A percentile compares a stretch with the other conserved stretches of the same genome.
phyloP scores from a whole-genome alignment of 2,329 filamentous ascomycete genomes.

The Pleoardoris graminearum region DNA sequence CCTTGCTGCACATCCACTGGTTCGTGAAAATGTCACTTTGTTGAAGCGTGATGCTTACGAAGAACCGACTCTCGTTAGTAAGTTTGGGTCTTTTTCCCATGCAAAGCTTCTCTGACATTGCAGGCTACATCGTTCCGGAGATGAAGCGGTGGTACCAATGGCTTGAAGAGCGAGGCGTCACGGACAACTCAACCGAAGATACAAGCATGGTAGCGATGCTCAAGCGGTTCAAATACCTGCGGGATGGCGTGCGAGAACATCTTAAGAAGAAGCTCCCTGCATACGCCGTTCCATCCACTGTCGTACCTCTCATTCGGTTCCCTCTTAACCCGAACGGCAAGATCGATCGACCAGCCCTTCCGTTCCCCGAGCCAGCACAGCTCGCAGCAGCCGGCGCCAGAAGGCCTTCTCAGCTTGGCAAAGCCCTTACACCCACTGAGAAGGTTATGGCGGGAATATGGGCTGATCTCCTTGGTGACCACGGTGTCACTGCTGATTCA shows the following conservation, averaged over 20 bases:
- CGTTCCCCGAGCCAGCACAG: slow-evolving; percentile 76
- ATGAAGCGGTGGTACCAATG: slow-evolving; percentile 72
- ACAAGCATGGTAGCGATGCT: slow-evolving; percentile 60
- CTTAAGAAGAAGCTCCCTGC: slow-evolving; percentile 71
- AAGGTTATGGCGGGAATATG: slow-evolving; percentile 71
- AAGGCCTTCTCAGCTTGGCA: slow-evolving; percentile 50
- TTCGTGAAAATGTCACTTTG: slow-evolving; percentile 84
- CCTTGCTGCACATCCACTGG: slow-evolving; percentile 71
- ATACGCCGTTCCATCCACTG: slow-evolving; percentile 75
- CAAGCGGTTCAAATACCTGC: slow-evolving; percentile 63
- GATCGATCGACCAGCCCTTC: slow-evolving; percentile 76
- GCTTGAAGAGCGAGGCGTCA: slow-evolving; percentile 54
- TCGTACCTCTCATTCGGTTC: slow-evolving; percentile 72
- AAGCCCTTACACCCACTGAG: slow-evolving; percentile 61
- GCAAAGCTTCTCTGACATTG: slow-evolving; percentile 4
- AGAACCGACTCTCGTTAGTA: slow-evolving; percentile 80
- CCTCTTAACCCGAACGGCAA: slow-evolving; percentile 70
- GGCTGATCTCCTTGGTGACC: slow-evolving; percentile 66
- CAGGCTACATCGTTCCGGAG: slow-evolving; percentile 79
- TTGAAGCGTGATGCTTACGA: slow-evolving; percentile 82
- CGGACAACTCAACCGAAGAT: slow-evolving; percentile 47
- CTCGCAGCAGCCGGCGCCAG: slow-evolving; percentile 60
- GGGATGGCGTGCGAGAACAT: slow-evolving; percentile 65
- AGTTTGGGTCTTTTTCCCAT: slow-evolving; percentile 9
- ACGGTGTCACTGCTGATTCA: slow-evolving; percentile 67